phyloP scores from a whole-genome alignment of 331 rosid species.

The Arachis monticola region DNA sequence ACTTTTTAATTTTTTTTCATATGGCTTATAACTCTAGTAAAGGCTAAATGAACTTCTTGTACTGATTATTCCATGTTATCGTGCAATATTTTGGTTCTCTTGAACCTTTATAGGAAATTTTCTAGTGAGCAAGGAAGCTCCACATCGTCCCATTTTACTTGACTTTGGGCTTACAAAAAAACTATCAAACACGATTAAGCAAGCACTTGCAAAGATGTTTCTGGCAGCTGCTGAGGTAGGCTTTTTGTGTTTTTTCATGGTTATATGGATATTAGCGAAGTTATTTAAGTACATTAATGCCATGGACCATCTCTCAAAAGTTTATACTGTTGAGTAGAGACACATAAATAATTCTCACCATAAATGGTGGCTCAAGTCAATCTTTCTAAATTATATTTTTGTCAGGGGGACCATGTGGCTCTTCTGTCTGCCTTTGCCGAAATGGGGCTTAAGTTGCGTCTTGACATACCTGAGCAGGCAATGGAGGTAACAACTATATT shows the following conservation, averaged over 20 bases:
- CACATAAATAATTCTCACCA: background rate
- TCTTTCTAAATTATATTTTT: constrained; percentile 42
- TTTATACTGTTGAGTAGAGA: too few species aligned
- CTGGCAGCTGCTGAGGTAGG: constrained; percentile 96
- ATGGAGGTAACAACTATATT: constrained; percentile 82
- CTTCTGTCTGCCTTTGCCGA: constrained; percentile 94
- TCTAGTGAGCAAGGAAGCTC: constrained; percentile 97
- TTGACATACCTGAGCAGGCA: constrained; percentile 96
- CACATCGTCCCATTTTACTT: constrained; percentile 86
- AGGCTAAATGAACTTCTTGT: background rate
- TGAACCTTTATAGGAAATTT: constrained; percentile 72
- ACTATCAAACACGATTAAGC: constrained; percentile 70
- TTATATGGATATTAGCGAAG: constrained; percentile 8
- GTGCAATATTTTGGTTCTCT: constrained; percentile 34
- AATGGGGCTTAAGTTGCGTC: constrained; percentile 95
- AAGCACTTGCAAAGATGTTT: constrained; percentile 98
- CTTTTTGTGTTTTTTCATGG: constrained; percentile 29
- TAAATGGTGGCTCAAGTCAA: constrained; percentile 18
- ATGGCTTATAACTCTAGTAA: constrained; percentile 9
- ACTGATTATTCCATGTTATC: constrained; percentile 29
- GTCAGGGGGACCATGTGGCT: constrained; percentile 93
- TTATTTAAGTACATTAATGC: background rate
- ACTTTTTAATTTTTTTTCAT: constrained; percentile 15
- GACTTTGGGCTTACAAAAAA: constrained; percentile 98
- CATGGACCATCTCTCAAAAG: too few species aligned